These are phyloP conservation scores for Diplodia intermedia DNA, from an alignment of 2,329 filamentous ascomycete genomes.

Conservation along the genomic window DNA sequence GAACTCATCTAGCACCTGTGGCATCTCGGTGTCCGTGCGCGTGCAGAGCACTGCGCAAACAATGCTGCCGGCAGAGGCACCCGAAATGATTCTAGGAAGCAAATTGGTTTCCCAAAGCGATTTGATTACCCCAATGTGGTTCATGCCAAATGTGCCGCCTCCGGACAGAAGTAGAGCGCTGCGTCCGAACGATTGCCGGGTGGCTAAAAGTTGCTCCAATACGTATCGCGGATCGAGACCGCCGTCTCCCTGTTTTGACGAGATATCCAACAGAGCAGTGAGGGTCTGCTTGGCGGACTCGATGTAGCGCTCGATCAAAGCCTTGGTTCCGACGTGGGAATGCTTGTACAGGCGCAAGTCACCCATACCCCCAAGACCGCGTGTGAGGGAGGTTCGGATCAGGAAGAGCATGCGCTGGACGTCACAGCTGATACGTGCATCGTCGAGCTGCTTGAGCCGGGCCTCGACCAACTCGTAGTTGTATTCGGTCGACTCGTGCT, in stretches of 20 bases:
- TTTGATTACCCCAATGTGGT: constrained; percentile 87
- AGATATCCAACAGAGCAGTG: constrained; percentile 70
- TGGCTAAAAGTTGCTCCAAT: constrained; percentile 72
- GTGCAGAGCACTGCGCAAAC: constrained; percentile 82
- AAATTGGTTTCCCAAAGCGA: constrained; percentile 76
- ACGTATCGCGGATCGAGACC: constrained; percentile 66
- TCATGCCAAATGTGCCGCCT: constrained; percentile 90
- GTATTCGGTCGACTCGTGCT: constrained; percentile 72
- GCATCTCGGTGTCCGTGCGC: constrained; percentile 78
- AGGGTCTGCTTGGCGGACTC: constrained; percentile 79
- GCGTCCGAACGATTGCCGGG: constrained; percentile 82
- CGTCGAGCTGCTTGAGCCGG: constrained; percentile 75
- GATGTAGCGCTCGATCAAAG: constrained; percentile 85
- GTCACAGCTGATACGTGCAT: constrained; percentile 74
- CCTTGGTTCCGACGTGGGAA: constrained; percentile 85
- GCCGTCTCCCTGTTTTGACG: constrained; percentile 55
- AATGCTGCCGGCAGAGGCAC: constrained; percentile 86
- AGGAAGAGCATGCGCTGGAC: constrained; percentile 79
- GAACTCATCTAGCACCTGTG: constrained; percentile 71
- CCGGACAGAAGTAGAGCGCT: constrained; percentile 84
- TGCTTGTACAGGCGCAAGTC: constrained; percentile 82
- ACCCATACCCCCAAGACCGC: constrained; percentile 86
- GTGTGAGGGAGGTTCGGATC: constrained; percentile 78
- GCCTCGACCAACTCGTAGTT: constrained; percentile 71
- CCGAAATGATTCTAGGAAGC: constrained; percentile 84